Base-by-base conservation (phyloP, 495 filamentous ascomycete species). In the Jackrogersella minutella region DNA sequence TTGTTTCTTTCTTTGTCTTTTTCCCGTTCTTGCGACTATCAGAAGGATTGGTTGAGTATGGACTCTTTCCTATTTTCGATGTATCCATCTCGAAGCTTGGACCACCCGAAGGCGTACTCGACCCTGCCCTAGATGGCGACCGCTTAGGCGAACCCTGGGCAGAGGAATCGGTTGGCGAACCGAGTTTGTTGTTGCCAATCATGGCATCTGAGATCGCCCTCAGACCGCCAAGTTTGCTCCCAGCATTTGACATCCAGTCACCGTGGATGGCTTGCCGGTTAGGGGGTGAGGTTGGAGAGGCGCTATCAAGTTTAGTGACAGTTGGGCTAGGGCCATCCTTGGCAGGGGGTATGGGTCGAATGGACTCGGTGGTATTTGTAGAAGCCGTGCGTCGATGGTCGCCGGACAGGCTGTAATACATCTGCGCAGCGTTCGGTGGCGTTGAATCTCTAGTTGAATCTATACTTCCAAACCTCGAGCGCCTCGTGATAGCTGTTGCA, bases 1-100 rank as follows among this genome's bases (percentile, higher is more conserved):
- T 96, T 1, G 95, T 98, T 57, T 92, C 88, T 71, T 98, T 94
- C 80, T 98, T 98, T 22, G 90, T 86, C 72, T 84, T 83, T 78
- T 94, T 95, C 22, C 53, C 67, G 24, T 58, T 74, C 58, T 83
- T 84, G 17, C 86, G 82, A 39, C 73, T 80, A 37, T 71, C 66
- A 70, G 80, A 72, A 60, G 86, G 75, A 46, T 79, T 69, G 67
- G 76, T 69, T 65, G 80, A 74, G 73, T 78, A 73, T 51, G 84
- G 69, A 37, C 80, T 83, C 60, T 89, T 92, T 17, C 80, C 78
- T 8, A 83, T 78, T 60, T 92, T 90, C 10, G 86, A 84, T 10
- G 87, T 90, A 59, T 93, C 91, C 2, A 91, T 82, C 54, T 95
- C 92, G 34, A 93, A 89, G 72, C 90, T 93, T 4, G 88, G 87